phyloP scores from a whole-genome alignment of 2,329 filamentous ascomycete genomes.

The Tolypocladium capitatum region DNA sequence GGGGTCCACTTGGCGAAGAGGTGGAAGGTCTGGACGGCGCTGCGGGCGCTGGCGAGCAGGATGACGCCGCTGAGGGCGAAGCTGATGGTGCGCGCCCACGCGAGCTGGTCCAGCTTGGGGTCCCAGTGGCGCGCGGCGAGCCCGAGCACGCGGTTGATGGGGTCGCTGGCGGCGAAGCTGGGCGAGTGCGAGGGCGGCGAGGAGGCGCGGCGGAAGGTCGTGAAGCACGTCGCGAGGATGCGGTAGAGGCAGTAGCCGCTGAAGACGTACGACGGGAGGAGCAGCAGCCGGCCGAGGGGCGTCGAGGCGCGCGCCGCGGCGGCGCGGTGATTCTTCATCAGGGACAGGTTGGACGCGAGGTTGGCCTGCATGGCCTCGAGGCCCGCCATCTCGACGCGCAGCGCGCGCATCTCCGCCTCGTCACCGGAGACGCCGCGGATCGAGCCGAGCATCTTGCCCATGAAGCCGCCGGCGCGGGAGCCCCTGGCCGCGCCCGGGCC shows the following conservation, averaged over 20 bases:
- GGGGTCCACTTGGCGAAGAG: constrained; percentile 68
- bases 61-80: constrained; percentile 76
- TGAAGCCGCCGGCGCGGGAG: constrained; percentile 38
- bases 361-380: constrained; percentile 68
- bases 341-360: constrained; percentile 49
- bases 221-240: constrained; percentile 57
- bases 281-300: constrained; percentile 47
- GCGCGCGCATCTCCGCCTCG: constrained; percentile 41
- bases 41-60: constrained; percentile 67
- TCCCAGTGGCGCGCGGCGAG: constrained; percentile 75
- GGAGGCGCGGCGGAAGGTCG: constrained; percentile 45
- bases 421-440: constrained; percentile 52
- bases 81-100: constrained; percentile 75
- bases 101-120: constrained; percentile 64
- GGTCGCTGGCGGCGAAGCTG: constrained; percentile 57
- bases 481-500: constrained; percentile 16
- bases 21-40: constrained; percentile 72
- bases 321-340: constrained; percentile 49
- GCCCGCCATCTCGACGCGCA: constrained; percentile 66
- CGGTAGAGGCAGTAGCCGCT: constrained; percentile 77
- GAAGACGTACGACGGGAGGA: constrained; percentile 54
- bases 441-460: constrained; percentile 61
- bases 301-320: constrained; percentile 57
- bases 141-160: constrained; percentile 71
- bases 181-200: constrained; percentile 23